Evolutionary conservation across 306 rosid species (phyloP), one percentile per base, ranked within the genome.

Genomic region (Dryas alaskensis): DNA sequence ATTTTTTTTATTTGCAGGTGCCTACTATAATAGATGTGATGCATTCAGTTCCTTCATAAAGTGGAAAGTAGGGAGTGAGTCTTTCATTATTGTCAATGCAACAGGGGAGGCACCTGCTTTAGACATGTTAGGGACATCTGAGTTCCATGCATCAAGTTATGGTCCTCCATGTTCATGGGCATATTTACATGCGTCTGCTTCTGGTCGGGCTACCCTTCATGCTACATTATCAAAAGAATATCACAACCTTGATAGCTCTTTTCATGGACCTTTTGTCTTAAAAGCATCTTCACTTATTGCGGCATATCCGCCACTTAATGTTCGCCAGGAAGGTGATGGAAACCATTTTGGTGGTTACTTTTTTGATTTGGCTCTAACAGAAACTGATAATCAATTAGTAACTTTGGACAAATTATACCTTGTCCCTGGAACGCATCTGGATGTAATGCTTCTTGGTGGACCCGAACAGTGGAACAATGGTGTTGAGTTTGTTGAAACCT

Each of bases 301-400:
- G 22, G 98, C 98, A 11, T 91, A 86, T 80, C 86, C 74, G 77
- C 98, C 96, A 39, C 91, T 93, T 77, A 44, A 22, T 58, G 84
- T 83, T 55, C n/a, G n/a, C 65, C 94, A 89, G 81, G 90, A 88
- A 8, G 80, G 90, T 79, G 94, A 93, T 53, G 98, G 98, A 70
- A 93, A 75, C 87, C 85, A 74, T 80, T 93, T 81, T 84, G 98
- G 97, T 77, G 98, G 98, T 66, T 93, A 89, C 82, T 89, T 89
- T 92, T 81, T 82, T 79, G 90, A 89, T 82, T 49, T 82, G 84
- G 82, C 86, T 87, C 85, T 43, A 81, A 74, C 79, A 65, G 92
- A 89, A 72, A 81, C 81, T 77, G 82, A 74, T 63, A 84, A 82
- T 73, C 84, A 73, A 62, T 66, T 79, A 58, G 76, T 81, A 78